Percentiles rank a stretch among this genome's conserved stretches.
Conservation (phyloP, 345 rosid species). For the Linum lewisii region DNA sequence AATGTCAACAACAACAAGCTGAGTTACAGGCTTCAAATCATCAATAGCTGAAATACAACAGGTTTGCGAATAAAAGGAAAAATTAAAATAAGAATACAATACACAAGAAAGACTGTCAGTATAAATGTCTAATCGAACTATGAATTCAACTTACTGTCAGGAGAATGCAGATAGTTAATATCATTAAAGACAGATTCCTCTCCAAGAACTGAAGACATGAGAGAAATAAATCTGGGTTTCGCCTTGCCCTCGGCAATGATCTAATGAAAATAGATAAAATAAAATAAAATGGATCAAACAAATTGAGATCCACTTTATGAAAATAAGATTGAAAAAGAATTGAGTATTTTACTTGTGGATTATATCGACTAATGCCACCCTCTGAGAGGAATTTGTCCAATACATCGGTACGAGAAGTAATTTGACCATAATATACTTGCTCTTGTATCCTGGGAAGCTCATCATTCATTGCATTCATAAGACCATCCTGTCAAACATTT, state of each 20-base stretch:
- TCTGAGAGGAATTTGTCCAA: conserved; percentile 81
- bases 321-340: conserved; percentile 3
- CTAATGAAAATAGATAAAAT: conserved; percentile 30
- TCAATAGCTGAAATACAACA: conserved; percentile 47
- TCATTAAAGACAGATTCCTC: conserved; percentile 54
- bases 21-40: conserved; percentile 90
- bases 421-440: conserved; percentile 88
- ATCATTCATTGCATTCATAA: conserved; percentile 84
- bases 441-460: conserved; percentile 93
- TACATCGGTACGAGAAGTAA: conserved; percentile 74
- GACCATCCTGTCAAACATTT: conserved; percentile 58
- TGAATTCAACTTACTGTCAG: conserved; percentile 50
- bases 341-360: conserved; percentile 59
- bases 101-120: conserved; percentile 1
- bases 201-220: conserved; percentile 47
- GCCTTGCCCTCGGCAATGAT: conserved; percentile 52
- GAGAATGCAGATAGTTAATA: conserved; percentile 77
- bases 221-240: conserved; percentile 59
- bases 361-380: conserved; percentile 83
- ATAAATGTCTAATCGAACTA: conserved; percentile 2
- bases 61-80: conserved; percentile 14
- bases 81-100: neutral
- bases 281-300: neutral
- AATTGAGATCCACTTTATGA: neutral
- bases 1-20: conserved; percentile 82